These are phyloP conservation scores for Ambrosiella xylebori DNA, from an alignment of 2,329 filamentous ascomycete genomes.

Conservation along the genomic window DNA sequence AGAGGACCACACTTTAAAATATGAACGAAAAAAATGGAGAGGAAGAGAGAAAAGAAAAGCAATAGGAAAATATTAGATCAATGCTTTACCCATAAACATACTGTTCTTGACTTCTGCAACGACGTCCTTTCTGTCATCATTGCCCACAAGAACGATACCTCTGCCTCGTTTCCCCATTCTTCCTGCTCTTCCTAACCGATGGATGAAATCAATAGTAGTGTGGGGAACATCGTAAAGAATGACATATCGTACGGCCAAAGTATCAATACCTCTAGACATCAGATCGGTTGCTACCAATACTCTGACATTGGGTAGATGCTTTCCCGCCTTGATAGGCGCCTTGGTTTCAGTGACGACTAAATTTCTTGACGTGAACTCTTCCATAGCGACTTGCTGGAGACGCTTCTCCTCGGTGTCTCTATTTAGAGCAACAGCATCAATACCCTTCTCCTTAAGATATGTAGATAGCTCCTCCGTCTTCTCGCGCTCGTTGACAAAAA, in stretches of 20 bases:
- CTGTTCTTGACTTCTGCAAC: constrained; percentile 82
- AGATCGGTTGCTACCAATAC: constrained; percentile 91
- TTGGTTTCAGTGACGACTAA: constrained; percentile 24
- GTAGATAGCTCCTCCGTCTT: constrained; percentile 65
- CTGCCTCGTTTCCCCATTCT: constrained; percentile 82
- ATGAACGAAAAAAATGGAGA: background rate
- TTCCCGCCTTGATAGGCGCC: constrained; percentile 22
- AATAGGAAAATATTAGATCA: constrained; percentile 35
- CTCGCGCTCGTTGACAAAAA: constrained; percentile 94
- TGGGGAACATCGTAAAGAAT: constrained; percentile 96
- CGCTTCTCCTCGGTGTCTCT: constrained; percentile 67
- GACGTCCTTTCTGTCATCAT: constrained; percentile 74
- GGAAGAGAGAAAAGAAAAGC: background rate
- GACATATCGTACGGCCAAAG: constrained; percentile 74
- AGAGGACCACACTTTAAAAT: background rate
- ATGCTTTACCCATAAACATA: constrained; percentile 65
- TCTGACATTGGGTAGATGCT: constrained; percentile 57
- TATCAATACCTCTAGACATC: constrained; percentile 85
- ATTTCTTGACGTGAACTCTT: constrained; percentile 47
- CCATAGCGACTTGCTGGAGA: constrained; percentile 53
- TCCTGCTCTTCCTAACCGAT: constrained; percentile 78
- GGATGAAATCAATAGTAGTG: constrained; percentile 95
- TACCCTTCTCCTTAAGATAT: constrained; percentile 68
- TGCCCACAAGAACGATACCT: constrained; percentile 79
- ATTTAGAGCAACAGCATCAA: constrained; percentile 72